Evolutionary conservation across 805 yeast genomes (phyloP).

Genomic region (Candida palmyrensis): DNA sequence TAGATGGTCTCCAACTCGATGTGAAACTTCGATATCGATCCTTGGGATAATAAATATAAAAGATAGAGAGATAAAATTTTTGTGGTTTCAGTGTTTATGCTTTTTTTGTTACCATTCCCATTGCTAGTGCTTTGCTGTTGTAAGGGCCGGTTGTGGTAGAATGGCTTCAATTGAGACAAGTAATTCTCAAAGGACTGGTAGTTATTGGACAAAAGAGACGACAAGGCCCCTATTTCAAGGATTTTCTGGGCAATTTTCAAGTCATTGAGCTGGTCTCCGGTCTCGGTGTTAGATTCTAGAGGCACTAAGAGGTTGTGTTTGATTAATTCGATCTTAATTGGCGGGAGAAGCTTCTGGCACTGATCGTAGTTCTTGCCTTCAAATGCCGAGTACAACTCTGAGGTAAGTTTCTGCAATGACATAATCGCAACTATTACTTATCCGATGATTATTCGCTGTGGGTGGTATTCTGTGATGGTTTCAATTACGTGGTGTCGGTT

Average conservation of each 20-base stretch:
- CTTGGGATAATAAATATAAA: constrained; percentile 71
- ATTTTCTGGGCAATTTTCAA: constrained; percentile 74
- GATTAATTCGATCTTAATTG: constrained; percentile 74
- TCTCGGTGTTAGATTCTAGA: constrained; percentile 23
- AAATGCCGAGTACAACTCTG: constrained; percentile 61
- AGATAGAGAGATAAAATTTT: constrained; percentile 74
- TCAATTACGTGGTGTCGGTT: too few species aligned
- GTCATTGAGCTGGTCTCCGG: constrained; percentile 51
- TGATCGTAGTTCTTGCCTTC: constrained; percentile 54
- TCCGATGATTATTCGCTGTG: not conserved
- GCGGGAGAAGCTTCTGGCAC: constrained; percentile 59
- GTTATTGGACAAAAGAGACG: constrained; percentile 60
- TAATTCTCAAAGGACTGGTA: constrained; percentile 66
- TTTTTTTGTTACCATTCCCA: constrained; percentile 13
- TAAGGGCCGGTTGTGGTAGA: constrained; percentile 47
- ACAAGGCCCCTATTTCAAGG: constrained; percentile 82
- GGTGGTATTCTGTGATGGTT: too few species aligned
- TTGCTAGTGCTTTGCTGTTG: constrained; percentile 24
- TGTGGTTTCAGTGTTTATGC: constrained; percentile 33
- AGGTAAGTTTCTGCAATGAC: constrained; percentile 67
- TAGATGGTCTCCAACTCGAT: constrained; percentile 76
- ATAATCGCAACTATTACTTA: constrained; percentile 16
- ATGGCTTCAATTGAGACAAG: constrained; percentile 70
- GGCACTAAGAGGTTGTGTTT: constrained; percentile 78
- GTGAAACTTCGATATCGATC: constrained; percentile 84